These are phyloP conservation scores for Amyloporia xantha DNA, from an alignment of 768 basidiomycete genomes.

Conservation along the genomic window DNA sequence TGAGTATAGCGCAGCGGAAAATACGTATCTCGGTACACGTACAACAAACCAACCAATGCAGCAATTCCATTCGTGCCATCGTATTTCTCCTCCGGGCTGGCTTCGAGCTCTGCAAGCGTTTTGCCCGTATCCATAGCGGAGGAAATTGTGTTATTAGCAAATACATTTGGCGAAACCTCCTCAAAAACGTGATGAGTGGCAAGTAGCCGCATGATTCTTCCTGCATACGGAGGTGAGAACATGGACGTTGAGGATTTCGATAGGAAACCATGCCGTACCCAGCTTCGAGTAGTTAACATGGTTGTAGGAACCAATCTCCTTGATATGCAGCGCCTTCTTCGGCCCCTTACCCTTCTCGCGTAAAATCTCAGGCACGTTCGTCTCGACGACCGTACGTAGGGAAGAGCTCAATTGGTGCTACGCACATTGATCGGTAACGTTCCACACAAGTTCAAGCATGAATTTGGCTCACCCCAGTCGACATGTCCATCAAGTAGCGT, in stretches of 20 bases:
- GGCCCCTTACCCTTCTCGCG: constrained; percentile 29
- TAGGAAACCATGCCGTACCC: neutral
- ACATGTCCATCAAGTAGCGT: constrained; percentile 6
- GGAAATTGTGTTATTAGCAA: constrained; percentile 23
- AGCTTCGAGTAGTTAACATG: constrained; percentile 1
- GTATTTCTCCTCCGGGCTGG: constrained; percentile 14
- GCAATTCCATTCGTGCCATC: constrained; percentile 15
- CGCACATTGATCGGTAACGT: neutral
- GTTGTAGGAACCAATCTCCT: constrained; percentile 29
- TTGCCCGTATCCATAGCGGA: constrained; percentile 21
- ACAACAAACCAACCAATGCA: constrained; percentile 12
- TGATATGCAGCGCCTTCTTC: constrained; percentile 30
- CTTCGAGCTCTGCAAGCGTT: constrained; percentile 13
- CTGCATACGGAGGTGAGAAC: neutral
- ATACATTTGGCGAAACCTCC: constrained; percentile 22
- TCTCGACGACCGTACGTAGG: constrained; percentile 24
- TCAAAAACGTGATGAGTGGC: constrained; percentile 24
- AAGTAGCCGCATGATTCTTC: constrained; percentile 20
- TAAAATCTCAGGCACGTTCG: constrained; percentile 34
- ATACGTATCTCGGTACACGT: constrained; percentile 6
- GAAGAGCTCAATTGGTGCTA: constrained; percentile 5
- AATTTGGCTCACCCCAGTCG: neutral
- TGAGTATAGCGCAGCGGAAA: neutral
- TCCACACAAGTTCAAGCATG: neutral
- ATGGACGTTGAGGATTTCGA: neutral